Percentiles rank a stretch among this genome's conserved stretches.
These are phyloP conservation scores for Coprinopsis sp. DNA, from an alignment of 768 basidiomycete genomes.

Conservation along the genomic window DNA sequence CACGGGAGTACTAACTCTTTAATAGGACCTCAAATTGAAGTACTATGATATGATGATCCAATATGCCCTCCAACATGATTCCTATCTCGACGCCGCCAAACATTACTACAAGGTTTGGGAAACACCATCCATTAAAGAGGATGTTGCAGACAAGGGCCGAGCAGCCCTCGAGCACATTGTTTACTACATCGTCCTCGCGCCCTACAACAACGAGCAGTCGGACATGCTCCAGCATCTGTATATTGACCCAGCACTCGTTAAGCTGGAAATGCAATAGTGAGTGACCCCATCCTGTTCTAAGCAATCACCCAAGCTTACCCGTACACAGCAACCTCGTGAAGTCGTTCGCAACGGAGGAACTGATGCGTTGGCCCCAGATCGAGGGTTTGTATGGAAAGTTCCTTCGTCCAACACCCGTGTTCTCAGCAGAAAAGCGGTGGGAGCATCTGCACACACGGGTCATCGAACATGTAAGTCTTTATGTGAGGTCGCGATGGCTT, in stretches of 20 bases:
- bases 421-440: slow-evolving; percentile 77
- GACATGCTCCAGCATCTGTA: slow-evolving; percentile 92
- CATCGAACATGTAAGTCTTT: slow-evolving; percentile 82
- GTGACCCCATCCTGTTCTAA: slow-evolving; percentile 12
- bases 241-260: slow-evolving; percentile 70
- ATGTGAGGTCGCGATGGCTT: not conserved
- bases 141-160: slow-evolving; percentile 64
- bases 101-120: slow-evolving; percentile 98
- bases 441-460: slow-evolving; percentile 93
- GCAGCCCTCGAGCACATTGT: slow-evolving; percentile 89
- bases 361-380: slow-evolving; percentile 97
- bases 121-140: slow-evolving; percentile 89
- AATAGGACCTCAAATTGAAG: slow-evolving; percentile 89
- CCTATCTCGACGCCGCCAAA: slow-evolving; percentile 91
- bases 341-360: slow-evolving; percentile 86
- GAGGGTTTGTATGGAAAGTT: slow-evolving; percentile 83
- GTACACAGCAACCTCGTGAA: slow-evolving; percentile 81
- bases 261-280: slow-evolving; percentile 84
- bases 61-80: slow-evolving; percentile 77
- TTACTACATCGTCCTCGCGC: slow-evolving; percentile 89
- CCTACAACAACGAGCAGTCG: slow-evolving; percentile 95
- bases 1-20: slow-evolving; percentile 7
- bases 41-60: slow-evolving; percentile 97
- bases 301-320: slow-evolving; percentile 13
- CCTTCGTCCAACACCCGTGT: slow-evolving; percentile 76